Evolutionary conservation across 2,329 filamentous ascomycete species (phyloP).

Genomic region (Hypomyces perniciosus): DNA sequence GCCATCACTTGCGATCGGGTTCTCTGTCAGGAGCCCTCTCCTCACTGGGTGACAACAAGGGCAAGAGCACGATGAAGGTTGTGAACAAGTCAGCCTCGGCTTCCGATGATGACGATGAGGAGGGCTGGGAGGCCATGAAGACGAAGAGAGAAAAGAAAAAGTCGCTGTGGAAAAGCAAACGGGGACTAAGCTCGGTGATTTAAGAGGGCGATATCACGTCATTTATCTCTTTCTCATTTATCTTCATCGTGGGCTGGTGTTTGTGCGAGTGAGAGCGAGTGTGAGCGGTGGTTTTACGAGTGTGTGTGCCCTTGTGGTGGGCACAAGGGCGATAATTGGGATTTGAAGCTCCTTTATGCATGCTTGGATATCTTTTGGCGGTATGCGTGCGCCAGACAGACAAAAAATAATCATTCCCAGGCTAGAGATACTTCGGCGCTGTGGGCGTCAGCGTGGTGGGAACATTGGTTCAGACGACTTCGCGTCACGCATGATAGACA

Average conservation of each 20-base stretch:
- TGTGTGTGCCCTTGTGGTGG: slow-evolving; percentile 2
- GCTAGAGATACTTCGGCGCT: slow-evolving; percentile 11
- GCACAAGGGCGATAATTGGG: slow-evolving; percentile 9
- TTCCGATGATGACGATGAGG: slow-evolving; percentile 53
- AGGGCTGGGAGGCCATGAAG: slow-evolving; percentile 66
- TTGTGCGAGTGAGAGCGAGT: neutral
- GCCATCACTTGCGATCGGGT: slow-evolving; percentile 30
- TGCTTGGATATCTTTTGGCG: slow-evolving; percentile 13
- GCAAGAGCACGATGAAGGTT: slow-evolving; percentile 32
- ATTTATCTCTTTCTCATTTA: slow-evolving; percentile 14
- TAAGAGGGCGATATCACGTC: slow-evolving; percentile 17
- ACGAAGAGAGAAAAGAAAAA: slow-evolving; percentile 63
- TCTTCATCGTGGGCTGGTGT: slow-evolving; percentile 13
- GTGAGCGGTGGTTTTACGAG: neutral
- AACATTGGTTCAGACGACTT: slow-evolving; percentile 12
- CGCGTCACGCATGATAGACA: slow-evolving; percentile 17
- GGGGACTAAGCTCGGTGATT: slow-evolving; percentile 44
- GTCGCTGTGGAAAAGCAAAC: slow-evolving; percentile 59
- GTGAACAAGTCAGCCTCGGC: slow-evolving; percentile 34
- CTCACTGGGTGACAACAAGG: slow-evolving; percentile 26
- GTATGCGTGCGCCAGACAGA: slow-evolving; percentile 1
- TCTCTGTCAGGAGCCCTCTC: slow-evolving; percentile 28
- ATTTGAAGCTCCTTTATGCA: slow-evolving; percentile 16
- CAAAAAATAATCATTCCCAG: slow-evolving; percentile 13
- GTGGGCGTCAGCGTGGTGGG: slow-evolving; percentile 16